Conservation (phyloP, 192 early-diverging fungal species). For the Pecoramyces ruminantium region DNA sequence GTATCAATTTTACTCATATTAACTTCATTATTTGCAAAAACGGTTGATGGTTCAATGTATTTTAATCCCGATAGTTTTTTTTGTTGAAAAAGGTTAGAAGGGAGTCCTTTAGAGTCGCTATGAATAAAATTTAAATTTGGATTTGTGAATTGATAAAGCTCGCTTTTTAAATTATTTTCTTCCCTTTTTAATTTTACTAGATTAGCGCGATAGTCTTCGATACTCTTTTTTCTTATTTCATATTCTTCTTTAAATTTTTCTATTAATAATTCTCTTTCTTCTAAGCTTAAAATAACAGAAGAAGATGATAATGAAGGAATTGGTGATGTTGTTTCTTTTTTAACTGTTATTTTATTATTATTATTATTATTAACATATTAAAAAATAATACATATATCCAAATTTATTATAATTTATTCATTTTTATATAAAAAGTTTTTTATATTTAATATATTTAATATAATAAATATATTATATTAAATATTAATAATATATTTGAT, state of each 20-base stretch:
- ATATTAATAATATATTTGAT: too few species aligned
- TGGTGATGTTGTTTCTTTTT: background rate
- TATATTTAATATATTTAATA: too few species aligned
- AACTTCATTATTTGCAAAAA: background rate
- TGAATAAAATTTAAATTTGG: background rate
- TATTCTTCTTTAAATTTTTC: background rate
- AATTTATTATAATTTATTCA: too few species aligned
- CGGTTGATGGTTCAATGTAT: background rate
- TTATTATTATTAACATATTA: background rate
- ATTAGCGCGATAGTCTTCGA: background rate
- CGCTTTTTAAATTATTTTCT: background rate
- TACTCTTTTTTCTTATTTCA: background rate
- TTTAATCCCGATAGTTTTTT: background rate
- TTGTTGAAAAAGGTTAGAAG: background rate
- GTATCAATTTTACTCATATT: background rate
- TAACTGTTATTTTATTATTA: background rate
- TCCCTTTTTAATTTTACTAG: background rate
- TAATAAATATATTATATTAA: too few species aligned
- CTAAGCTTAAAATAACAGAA: background rate
- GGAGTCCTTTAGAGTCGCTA: background rate
- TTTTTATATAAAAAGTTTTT: too few species aligned
- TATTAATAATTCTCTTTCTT: background rate
- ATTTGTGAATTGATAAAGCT: background rate
- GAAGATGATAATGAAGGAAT: background rate
- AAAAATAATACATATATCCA: too few species aligned